A percentile compares a stretch with the other conserved stretches of the same genome.
Conservation (phyloP, 306 rosid species). For the Malus asiatica region DNA sequence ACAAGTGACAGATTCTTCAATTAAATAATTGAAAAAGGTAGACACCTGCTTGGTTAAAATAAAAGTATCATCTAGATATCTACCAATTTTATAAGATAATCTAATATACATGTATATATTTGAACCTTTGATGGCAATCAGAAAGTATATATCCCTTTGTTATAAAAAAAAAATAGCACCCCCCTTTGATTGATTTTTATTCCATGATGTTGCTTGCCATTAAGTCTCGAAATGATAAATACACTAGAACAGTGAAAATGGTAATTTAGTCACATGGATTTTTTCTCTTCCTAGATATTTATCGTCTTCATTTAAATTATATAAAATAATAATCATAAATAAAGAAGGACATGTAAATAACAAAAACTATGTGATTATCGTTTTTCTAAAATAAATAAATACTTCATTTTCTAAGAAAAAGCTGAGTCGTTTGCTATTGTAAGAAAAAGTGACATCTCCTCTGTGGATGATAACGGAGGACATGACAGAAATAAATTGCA, state of each 20-base stretch:
- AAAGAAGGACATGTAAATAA: background rate
- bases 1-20: conserved; percentile 1
- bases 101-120: background rate
- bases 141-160: conserved; percentile 1
- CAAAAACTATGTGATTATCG: background rate
- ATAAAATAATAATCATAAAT: too few relatives aligned
- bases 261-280: too few relatives aligned
- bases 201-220: background rate
- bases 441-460: conserved; percentile 44
- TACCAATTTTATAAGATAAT: background rate
- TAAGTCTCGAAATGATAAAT: background rate
- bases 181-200: background rate
- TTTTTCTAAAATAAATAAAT: background rate
- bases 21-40: background rate
- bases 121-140: conserved; percentile 17
- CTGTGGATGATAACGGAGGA: conserved; percentile 52
- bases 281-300: too few relatives aligned
- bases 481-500: conserved; percentile 78
- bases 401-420: too few relatives aligned
- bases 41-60: conserved; percentile 29
- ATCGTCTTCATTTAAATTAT: too few relatives aligned
- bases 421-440: too few relatives aligned
- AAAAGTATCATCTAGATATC: conserved; percentile 10
- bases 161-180: background rate
- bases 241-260: background rate